phyloP scores from a whole-genome alignment of 148 eudicot species.

The Rhododendron henanense region DNA sequence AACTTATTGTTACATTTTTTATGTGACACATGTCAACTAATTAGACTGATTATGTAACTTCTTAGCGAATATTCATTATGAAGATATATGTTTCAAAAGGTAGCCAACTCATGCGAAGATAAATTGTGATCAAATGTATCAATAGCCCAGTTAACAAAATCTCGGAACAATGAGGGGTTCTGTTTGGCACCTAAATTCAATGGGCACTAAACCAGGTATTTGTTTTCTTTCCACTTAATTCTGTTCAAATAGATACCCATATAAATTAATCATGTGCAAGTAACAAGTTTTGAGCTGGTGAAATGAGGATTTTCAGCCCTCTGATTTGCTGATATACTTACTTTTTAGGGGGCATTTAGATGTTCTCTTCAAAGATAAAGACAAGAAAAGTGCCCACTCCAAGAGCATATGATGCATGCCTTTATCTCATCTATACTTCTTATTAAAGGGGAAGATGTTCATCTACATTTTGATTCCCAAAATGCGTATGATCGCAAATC shows the following conservation, averaged over 20 bases:
- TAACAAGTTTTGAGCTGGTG: neutral
- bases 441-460: no score
- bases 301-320: neutral
- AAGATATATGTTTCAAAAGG: neutral
- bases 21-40: neutral
- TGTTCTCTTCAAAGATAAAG: neutral
- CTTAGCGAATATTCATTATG: neutral
- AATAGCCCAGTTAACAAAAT: neutral
- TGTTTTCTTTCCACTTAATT: neutral
- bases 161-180: neutral
- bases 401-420: neutral
- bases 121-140: neutral
- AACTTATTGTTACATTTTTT: neutral
- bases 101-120: neutral
- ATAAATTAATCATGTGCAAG: neutral
- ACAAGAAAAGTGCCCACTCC: neutral
- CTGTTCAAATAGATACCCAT: neutral
- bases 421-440: neutral
- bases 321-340: neutral
- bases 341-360: neutral
- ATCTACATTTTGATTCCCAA: neutral
- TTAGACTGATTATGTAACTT: neutral
- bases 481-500: no score
- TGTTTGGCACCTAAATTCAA: neutral
- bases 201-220: neutral